Conservation (phyloP, 2,329 filamentous ascomycete genomes). For the Alternaria infectoria region DNA sequence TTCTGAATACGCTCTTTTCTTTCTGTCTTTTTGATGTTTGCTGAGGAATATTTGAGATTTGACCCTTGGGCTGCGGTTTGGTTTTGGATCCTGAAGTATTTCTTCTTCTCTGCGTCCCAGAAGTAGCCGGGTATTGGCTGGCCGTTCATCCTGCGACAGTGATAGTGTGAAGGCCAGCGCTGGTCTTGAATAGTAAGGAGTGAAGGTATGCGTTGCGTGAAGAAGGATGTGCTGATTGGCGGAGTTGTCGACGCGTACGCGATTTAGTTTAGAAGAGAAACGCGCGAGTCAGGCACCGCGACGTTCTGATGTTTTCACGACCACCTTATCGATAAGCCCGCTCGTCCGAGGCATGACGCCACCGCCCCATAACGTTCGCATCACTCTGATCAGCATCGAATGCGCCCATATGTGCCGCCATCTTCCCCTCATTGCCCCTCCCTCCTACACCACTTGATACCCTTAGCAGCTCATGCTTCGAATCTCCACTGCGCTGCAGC, state of each 20-base stretch:
- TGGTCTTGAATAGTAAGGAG: not conserved
- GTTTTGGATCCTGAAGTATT: conserved; percentile 57
- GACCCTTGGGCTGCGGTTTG: conserved; percentile 42
- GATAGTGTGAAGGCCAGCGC: not conserved
- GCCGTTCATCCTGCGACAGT: conserved; percentile 40
- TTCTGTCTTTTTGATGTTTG: conserved; percentile 49
- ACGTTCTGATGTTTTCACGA: conserved; percentile 2
- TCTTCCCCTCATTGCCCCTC: conserved; percentile 1
- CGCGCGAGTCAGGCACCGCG: conserved; percentile 25
- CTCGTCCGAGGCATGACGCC: conserved; percentile 32
- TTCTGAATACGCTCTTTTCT: conserved; percentile 29
- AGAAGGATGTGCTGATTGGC: not conserved
- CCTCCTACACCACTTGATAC: not conserved
- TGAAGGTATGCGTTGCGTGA: not conserved
- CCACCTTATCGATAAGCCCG: conserved; percentile 22
- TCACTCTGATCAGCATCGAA: conserved; percentile 12
- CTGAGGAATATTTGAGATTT: conserved; percentile 48
- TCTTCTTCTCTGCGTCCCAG: conserved; percentile 56
- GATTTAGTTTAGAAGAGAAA: not conserved
- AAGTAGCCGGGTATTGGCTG: conserved; percentile 57
- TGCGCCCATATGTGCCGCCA: conserved; percentile 16
- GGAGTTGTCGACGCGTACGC: not conserved
- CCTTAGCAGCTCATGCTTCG: conserved; percentile 24
- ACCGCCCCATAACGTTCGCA: conserved; percentile 22
- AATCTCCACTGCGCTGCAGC: conserved; percentile 13